Base-by-base conservation (phyloP, 2,329 filamentous ascomycete species). In the Amylocarpus encephaloides region DNA sequence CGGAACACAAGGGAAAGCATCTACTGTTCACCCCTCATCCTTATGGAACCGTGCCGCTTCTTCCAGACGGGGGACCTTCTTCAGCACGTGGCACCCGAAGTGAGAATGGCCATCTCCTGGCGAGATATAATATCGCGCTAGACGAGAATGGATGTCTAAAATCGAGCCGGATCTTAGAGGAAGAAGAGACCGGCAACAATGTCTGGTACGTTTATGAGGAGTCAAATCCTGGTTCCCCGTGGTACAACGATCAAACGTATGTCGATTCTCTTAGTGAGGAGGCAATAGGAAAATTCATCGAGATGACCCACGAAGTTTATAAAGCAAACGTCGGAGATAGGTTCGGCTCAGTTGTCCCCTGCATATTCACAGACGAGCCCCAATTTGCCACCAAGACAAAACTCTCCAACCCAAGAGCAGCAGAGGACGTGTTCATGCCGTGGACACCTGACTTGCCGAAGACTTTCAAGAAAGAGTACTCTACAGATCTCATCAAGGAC, bases 191-290 rank as follows among this genome's bases (percentile, higher is more conserved):
- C 6, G 59, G 58, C 13, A 46, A 43, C 1, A 62, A 63, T 12
- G 46, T 64, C 6, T 67, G 64, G 64, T 66, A 65, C 40, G 64
- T 63, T 6, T 67, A 67, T 50, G 55, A 65, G 11, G 64, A 67
- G 48, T 59, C 53, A 1, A 66, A 66, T 46, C 56, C 57, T 1
- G 43, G 53, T 2, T 62, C 59, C 5, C 49, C 59, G 26, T 67
- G 65, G 65, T 66, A 65, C 55, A 66, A 67, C 46, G 61, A 57
- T 6, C 56, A 65, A 50, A 64, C 60, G 5, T 66, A 66, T 33
- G 48, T 66, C 47, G 65, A 67, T 49, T 64, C 63, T 6, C 50
- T 66, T 22, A 66, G 58, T 45, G 46, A 51, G 2, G 51, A 57
- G 10, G 64, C 64, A 26, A 64, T 66, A 36, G 48, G 42, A 6